Conservation (phyloP, 768 basidiomycete genomes). For the Russula compacta region DNA sequence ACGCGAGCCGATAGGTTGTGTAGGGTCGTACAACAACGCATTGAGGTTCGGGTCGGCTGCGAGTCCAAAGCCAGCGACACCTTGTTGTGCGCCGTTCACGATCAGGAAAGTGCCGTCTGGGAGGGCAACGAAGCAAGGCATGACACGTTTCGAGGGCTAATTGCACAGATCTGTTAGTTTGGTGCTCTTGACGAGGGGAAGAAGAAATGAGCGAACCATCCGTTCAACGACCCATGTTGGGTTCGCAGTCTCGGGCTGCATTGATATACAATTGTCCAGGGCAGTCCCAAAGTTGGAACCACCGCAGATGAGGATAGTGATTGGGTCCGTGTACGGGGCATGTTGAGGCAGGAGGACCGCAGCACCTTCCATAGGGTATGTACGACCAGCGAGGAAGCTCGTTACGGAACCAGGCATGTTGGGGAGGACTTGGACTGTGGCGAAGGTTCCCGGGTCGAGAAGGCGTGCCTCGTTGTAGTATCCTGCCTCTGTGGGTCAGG, state of each 20-base stretch:
- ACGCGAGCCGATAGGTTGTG: conserved; percentile 47
- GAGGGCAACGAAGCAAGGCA: conserved; percentile 64
- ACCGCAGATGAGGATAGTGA: conserved; percentile 66
- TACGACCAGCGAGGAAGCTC: conserved; percentile 62
- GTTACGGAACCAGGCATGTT: conserved; percentile 70
- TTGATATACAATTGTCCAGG: conserved; percentile 65
- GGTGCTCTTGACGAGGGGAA: not conserved
- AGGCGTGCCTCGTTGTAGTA: conserved; percentile 81
- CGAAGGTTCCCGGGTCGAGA: conserved; percentile 55
- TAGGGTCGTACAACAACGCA: conserved; percentile 65
- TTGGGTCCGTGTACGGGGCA: conserved; percentile 65
- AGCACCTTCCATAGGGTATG: conserved; percentile 70
- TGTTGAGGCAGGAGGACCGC: conserved; percentile 60
- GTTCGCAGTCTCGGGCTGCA: conserved; percentile 52
- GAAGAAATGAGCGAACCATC: conserved; percentile 44
- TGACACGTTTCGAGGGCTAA: conserved; percentile 63
- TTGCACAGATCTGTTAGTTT: not conserved
- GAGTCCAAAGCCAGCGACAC: conserved; percentile 67
- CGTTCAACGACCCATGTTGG: conserved; percentile 66
- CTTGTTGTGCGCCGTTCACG: conserved; percentile 62
- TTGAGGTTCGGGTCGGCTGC: conserved; percentile 51
- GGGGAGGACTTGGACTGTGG: conserved; percentile 50
- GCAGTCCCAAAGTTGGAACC: conserved; percentile 53
- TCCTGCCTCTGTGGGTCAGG: conserved; percentile 29
- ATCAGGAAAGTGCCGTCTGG: conserved; percentile 74